Conservation (phyloP, 2,329 filamentous ascomycete species). For the Aspergillus brasiliensis region DNA sequence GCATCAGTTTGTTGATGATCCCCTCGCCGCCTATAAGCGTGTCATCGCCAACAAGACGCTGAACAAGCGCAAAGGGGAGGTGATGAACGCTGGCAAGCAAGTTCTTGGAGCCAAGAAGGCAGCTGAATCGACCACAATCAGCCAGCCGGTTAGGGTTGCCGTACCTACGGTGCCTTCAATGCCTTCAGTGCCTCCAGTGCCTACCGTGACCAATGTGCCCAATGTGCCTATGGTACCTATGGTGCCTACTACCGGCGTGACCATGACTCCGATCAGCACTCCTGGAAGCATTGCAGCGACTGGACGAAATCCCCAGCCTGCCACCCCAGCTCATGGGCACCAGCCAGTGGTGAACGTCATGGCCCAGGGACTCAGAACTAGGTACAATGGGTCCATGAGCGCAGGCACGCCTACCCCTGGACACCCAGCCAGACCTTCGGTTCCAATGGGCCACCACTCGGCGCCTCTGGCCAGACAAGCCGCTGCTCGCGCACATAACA, state of each 20-base stretch:
- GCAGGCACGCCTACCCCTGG: not conserved
- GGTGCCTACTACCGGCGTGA: not conserved
- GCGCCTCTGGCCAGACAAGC: not conserved
- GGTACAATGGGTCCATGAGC: not conserved
- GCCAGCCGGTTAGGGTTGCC: not conserved
- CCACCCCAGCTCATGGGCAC: not conserved
- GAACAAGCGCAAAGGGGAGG: slow-evolving; percentile 35
- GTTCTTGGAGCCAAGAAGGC: slow-evolving; percentile 15
- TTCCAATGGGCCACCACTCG: not conserved
- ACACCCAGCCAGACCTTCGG: too few relatives aligned
- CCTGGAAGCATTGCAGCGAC: not conserved
- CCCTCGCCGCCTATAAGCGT: slow-evolving; percentile 29
- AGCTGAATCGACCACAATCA: not conserved
- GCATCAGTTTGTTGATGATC: slow-evolving; percentile 41
- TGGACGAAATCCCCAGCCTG: not conserved
- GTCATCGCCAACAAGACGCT: slow-evolving; percentile 37
- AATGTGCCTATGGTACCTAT: too few relatives aligned
- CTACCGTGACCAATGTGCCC: too few relatives aligned
- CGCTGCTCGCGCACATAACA: not conserved
- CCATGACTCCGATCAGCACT: not conserved
- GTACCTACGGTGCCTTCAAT: not conserved
- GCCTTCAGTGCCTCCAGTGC: too few relatives aligned
- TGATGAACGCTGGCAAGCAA: slow-evolving; percentile 37
- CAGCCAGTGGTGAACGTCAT: not conserved
- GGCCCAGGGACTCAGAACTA: not conserved